Conservation (phyloP, 305 asterid species). For the Solanum hybrid region DNA sequence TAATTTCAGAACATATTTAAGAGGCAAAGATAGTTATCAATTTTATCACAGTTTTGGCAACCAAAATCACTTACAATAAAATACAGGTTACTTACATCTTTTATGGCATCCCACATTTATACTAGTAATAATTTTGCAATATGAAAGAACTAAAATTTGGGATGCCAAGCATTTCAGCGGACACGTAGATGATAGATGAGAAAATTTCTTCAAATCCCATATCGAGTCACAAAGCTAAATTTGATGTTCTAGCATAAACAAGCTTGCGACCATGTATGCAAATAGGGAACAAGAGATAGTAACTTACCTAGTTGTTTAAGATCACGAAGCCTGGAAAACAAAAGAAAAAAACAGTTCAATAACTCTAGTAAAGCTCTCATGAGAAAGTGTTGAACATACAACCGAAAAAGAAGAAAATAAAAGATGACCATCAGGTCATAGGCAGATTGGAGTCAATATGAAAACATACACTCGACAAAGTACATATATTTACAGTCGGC, state of each 20-base stretch:
- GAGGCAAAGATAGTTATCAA: background rate
- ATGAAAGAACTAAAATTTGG: background rate
- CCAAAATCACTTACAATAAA: background rate
- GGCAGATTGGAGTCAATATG: background rate
- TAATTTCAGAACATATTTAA: background rate
- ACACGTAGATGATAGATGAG: background rate
- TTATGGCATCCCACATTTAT: background rate
- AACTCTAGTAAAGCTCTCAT: background rate
- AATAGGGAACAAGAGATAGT: background rate
- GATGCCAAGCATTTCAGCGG: background rate
- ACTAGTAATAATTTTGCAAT: background rate
- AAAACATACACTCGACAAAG: background rate
- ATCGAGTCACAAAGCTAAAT: background rate
- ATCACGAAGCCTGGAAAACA: conserved; percentile 71
- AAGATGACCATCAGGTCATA: background rate
- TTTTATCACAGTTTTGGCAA: background rate
- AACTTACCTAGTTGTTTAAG: conserved; percentile 87
- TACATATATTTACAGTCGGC: background rate
- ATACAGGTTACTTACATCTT: background rate
- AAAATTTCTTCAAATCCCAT: background rate
- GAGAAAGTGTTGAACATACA: background rate
- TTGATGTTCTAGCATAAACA: background rate
- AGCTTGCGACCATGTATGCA: background rate
- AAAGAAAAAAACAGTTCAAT: background rate
- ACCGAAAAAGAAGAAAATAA: background rate